Evolutionary conservation across 2,329 filamentous ascomycete species (phyloP), one percentile per base, ranked within the genome.

Genomic region (Xylaria digitata): DNA sequence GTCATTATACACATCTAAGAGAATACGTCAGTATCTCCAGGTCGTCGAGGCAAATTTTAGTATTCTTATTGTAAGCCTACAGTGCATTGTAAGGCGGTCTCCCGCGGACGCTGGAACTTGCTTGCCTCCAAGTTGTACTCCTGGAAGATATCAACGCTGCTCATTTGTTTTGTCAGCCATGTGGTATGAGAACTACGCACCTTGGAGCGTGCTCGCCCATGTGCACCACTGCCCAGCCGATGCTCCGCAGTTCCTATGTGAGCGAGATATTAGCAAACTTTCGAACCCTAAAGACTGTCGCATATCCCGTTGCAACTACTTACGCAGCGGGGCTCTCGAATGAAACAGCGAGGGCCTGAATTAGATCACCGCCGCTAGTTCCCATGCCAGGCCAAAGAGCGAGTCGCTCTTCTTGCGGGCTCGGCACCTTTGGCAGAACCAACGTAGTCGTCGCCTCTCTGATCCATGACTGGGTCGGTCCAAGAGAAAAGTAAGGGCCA

Each of bases 341-440:
- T 1, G 76, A 77, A 1, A 77, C 74, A 9, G 75, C 75, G 19
- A 78, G 66, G 3, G 76, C 74, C 65, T 78, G 76, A 19, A 78
- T 76, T 50, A 78, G 64, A 53, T 78, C 76, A 17, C 75, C 75
- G 0, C 68, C 70, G 19, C 75, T 77, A 3, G 76, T 78, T 13
- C 75, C 75, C 76, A 78, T 78, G 0, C 76, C 76, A 2, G 75
- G 75, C 76, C 76, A 78, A 6, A 78, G 67, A 1, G 76, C 75
- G 8, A 78, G 74, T n/a, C 75, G 73, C 45, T 76, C 74, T 6
- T 64, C 57, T 54, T 74, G 66, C 2, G 72, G 72, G 46, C 63
- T 75, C 4, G 75, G 76, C 0, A 70, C 70, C 7, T 73, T 64
- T 1, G 76, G 76, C 8, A 77, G 70, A 0, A 77, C 72, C 9